Percentiles rank a stretch among this genome's conserved stretches.
Evolutionary conservation across 306 rosid species (phyloP).

Genomic region (Prunus mongolica): DNA sequence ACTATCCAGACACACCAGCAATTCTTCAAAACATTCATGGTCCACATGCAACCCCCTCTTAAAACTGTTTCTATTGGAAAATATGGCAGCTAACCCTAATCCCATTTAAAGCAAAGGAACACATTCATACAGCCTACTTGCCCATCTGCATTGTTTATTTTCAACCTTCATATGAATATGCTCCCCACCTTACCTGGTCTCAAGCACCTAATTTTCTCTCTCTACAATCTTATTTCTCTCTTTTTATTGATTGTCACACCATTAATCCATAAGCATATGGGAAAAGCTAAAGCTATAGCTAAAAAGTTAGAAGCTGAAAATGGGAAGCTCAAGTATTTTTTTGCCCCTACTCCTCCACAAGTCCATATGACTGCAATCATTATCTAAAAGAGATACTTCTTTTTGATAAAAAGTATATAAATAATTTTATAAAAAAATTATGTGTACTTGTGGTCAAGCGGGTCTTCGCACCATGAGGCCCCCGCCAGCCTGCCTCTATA

Average conservation of each 20-base stretch:
- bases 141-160: slow-evolving; percentile 49
- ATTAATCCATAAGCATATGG: slow-evolving; percentile 19
- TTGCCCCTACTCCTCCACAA: slow-evolving; percentile 35
- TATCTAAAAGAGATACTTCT: slow-evolving; percentile 63
- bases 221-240: slow-evolving; percentile 27
- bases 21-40: slow-evolving; percentile 45
- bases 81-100: slow-evolving; percentile 26
- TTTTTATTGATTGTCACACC: slow-evolving; percentile 24
- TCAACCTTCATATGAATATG: slow-evolving; percentile 80
- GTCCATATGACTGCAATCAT: slow-evolving; percentile 70
- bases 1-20: slow-evolving; percentile 55
- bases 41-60: slow-evolving; percentile 42
- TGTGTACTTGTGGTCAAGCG: slow-evolving; percentile 67
- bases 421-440: neutral
- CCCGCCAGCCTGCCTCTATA: slow-evolving; percentile 48
- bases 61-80: slow-evolving; percentile 55
- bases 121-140: slow-evolving; percentile 49
- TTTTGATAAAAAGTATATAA: neutral
- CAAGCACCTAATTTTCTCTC: neutral
- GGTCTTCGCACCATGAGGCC: slow-evolving; percentile 45
- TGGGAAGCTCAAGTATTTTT: slow-evolving; percentile 28
- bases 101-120: slow-evolving; percentile 47
- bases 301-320: slow-evolving; percentile 38
- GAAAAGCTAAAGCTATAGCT: slow-evolving; percentile 11
- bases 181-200: slow-evolving; percentile 94